Percentiles rank a stretch among this genome's conserved stretches.
phyloP scores from a whole-genome alignment of 2,329 filamentous ascomycete species.

The Thielaviopsis populi region DNA sequence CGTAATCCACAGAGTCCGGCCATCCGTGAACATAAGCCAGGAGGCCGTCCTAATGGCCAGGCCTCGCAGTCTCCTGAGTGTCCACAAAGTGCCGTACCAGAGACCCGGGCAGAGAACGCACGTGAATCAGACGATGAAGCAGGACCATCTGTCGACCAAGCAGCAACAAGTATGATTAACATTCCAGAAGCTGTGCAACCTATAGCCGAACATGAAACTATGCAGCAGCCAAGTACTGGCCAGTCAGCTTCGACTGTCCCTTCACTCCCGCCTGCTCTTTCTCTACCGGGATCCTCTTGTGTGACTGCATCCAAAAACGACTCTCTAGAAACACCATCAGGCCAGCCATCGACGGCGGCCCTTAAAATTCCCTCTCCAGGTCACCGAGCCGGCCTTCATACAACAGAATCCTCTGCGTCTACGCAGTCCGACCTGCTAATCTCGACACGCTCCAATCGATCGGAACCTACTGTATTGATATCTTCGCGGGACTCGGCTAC shows the following conservation, averaged over 20 bases:
- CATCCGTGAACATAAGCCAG: neutral
- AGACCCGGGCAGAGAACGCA: neutral
- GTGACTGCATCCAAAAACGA: neutral
- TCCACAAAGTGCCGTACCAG: neutral
- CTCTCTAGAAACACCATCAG: neutral
- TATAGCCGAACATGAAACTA: neutral
- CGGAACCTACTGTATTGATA: neutral
- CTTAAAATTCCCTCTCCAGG: neutral
- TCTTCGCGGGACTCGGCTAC: neutral
- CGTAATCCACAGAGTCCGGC: neutral
- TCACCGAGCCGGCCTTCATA: too few relatives aligned
- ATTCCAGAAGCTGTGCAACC: neutral
- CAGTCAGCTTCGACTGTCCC: neutral
- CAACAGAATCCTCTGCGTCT: constrained; percentile 19
- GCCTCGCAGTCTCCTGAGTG: neutral
- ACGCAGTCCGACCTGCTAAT: neutral
- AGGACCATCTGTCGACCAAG: neutral
- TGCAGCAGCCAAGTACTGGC: neutral
- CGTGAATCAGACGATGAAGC: neutral
- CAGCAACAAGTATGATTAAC: neutral
- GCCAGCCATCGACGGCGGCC: neutral
- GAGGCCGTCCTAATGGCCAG: neutral
- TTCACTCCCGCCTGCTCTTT: neutral
- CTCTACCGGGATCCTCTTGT: neutral
- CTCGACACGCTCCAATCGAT: neutral